phyloP scores from a whole-genome alignment of 140 eudicot species.

The Erigeron philadelphicus region DNA sequence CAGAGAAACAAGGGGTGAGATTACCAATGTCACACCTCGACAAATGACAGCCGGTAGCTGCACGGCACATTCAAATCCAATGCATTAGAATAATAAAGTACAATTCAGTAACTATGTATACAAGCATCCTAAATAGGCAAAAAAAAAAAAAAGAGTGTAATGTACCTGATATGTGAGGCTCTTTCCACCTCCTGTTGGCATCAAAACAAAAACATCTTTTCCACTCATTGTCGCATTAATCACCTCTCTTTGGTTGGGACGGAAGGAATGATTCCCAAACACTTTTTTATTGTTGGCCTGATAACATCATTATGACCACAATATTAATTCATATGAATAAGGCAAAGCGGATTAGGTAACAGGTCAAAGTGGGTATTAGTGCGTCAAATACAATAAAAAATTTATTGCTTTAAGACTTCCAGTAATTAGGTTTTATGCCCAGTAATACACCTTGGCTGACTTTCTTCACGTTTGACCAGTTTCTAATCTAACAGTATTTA shows the following conservation, averaged over 20 bases:
- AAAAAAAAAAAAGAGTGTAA: not conserved
- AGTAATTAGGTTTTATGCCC: not conserved
- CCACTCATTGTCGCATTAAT: slow-evolving; percentile 97
- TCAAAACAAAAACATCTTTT: slow-evolving; percentile 76
- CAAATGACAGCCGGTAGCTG: slow-evolving; percentile 90
- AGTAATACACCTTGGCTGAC: not conserved
- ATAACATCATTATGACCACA: slow-evolving; percentile 25
- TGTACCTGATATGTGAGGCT: slow-evolving; percentile 92
- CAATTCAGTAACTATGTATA: not conserved
- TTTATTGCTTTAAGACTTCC: no score
- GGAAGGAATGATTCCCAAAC: slow-evolving; percentile 86
- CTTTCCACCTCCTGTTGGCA: slow-evolving; percentile 99
- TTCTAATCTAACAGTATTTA: not conserved
- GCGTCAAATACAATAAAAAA: not conserved
- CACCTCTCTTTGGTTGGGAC: slow-evolving; percentile 95
- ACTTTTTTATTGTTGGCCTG: slow-evolving; percentile 76
- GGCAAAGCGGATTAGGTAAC: not conserved
- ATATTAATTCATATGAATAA: slow-evolving; percentile 3
- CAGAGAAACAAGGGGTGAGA: slow-evolving; percentile 92
- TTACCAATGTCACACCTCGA: slow-evolving; percentile 79
- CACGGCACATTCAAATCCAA: slow-evolving; percentile 5
- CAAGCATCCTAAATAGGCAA: not conserved
- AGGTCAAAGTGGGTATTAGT: not conserved
- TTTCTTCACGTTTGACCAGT: not conserved
- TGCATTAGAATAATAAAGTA: not conserved